phyloP scores from a whole-genome alignment of 768 basidiomycete species.

The Infundibulicybe gibba region DNA sequence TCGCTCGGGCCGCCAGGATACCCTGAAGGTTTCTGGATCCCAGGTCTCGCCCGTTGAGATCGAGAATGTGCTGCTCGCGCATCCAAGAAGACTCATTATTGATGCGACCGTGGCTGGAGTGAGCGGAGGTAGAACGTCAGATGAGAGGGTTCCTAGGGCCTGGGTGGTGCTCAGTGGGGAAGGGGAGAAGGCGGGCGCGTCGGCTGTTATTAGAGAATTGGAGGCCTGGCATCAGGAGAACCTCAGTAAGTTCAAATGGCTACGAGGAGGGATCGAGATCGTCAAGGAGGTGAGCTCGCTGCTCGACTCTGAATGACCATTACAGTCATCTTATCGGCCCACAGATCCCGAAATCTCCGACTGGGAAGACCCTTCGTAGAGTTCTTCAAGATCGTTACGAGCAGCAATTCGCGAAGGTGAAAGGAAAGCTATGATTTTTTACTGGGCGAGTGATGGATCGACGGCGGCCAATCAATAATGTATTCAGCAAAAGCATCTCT shows the following conservation, averaged over 20 bases:
- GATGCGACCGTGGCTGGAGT: constrained; percentile 77
- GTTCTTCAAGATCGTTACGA: constrained; percentile 60
- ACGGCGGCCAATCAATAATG: constrained; percentile 19
- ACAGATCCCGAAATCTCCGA: constrained; percentile 72
- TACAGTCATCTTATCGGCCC: constrained; percentile 3
- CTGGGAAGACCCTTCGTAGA: constrained; percentile 68
- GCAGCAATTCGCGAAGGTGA: constrained; percentile 19
- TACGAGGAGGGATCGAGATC: constrained; percentile 53
- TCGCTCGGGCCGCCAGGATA: constrained; percentile 48
- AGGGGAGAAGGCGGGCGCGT: constrained; percentile 47
- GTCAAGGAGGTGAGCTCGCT: constrained; percentile 42
- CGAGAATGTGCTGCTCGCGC: constrained; percentile 58
- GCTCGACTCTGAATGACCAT: neutral
- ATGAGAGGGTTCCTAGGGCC: constrained; percentile 74
- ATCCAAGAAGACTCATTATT: constrained; percentile 56
- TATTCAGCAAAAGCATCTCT: neutral
- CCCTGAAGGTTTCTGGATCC: constrained; percentile 72
- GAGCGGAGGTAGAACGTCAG: constrained; percentile 60
- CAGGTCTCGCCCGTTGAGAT: constrained; percentile 84
- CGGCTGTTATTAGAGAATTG: constrained; percentile 39
- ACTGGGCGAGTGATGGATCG: neutral
- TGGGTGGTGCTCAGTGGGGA: constrained; percentile 67
- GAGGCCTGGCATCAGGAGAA: constrained; percentile 59
- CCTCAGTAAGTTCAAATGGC: constrained; percentile 74
- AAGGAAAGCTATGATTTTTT: constrained; percentile 26